Percentiles rank a stretch among this genome's conserved stretches.
These are phyloP conservation scores for Solanum commersonii DNA, from an alignment of 257 asterid genomes.

Conservation along the genomic window DNA sequence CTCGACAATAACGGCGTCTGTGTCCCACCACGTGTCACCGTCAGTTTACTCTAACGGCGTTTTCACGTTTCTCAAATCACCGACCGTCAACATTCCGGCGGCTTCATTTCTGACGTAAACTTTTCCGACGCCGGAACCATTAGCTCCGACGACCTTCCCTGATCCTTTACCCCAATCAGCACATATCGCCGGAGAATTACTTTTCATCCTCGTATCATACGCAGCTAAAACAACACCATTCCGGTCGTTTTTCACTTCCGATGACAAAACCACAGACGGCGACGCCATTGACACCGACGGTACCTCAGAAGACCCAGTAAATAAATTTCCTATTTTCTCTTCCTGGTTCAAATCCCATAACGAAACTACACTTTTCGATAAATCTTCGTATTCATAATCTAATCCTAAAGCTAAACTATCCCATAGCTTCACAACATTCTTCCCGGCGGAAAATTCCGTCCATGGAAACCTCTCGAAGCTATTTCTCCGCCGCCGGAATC, in stretches of 20 bases:
- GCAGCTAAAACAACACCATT: slow-evolving; percentile 51
- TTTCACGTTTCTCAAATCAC: slow-evolving; percentile 65
- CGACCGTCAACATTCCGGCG: slow-evolving; percentile 50
- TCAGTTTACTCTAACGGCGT: slow-evolving; percentile 38
- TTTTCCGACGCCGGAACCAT: slow-evolving; percentile 26
- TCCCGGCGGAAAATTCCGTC: slow-evolving; percentile 52
- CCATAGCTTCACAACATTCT: slow-evolving; percentile 81
- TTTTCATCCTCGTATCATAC: slow-evolving; percentile 51
- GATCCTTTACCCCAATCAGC: slow-evolving; percentile 36
- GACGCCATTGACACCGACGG: slow-evolving; percentile 9
- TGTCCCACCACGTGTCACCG: slow-evolving; percentile 68
- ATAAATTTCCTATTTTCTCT: neutral
- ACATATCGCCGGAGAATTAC: slow-evolving; percentile 34
- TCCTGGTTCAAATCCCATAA: slow-evolving; percentile 33
- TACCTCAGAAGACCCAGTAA: neutral
- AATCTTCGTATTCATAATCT: slow-evolving; percentile 9
- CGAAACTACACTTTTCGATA: slow-evolving; percentile 30
- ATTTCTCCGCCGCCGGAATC: slow-evolving; percentile 21
- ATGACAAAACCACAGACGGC: slow-evolving; percentile 40
- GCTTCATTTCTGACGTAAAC: slow-evolving; percentile 51
- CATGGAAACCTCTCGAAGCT: slow-evolving; percentile 17
- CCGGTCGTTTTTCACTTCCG: slow-evolving; percentile 22
- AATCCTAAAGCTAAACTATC: slow-evolving; percentile 31
- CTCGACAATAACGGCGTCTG: slow-evolving; percentile 64
- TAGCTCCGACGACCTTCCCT: neutral